Percentiles rank a stretch among this genome's conserved stretches.
Evolutionary conservation across 192 early-diverging fungal species (phyloP).

Genomic region (Backusella parvicylindrica): DNA sequence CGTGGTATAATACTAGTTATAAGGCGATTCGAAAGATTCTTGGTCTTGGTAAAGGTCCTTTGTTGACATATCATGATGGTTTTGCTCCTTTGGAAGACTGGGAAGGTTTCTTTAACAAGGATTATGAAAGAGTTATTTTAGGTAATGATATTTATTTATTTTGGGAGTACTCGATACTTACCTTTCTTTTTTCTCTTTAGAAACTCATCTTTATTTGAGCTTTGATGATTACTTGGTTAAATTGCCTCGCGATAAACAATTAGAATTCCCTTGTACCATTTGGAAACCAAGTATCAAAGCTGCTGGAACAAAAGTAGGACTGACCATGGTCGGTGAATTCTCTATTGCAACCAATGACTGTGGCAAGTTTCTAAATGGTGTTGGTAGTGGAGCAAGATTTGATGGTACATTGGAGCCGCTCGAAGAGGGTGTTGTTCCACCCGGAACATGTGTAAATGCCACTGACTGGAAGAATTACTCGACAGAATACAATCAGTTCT

Average conservation of each 20-base stretch:
- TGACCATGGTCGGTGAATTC: slow-evolving; percentile 72
- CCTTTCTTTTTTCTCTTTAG: slow-evolving; percentile 19
- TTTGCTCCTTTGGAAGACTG: slow-evolving; percentile 35
- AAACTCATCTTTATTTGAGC: slow-evolving; percentile 48
- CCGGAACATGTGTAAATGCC: slow-evolving; percentile 51
- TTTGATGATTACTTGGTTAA: slow-evolving; percentile 40
- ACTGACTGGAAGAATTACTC: slow-evolving; percentile 45
- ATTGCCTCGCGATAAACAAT: slow-evolving; percentile 19
- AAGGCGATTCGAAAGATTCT: slow-evolving; percentile 31
- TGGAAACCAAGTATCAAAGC: slow-evolving; percentile 25
- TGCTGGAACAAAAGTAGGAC: slow-evolving; percentile 41
- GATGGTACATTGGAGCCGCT: slow-evolving; percentile 50
- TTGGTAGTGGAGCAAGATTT: slow-evolving; percentile 55
- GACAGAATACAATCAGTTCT: slow-evolving; percentile 40
- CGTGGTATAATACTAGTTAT: slow-evolving; percentile 42
- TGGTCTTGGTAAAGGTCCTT: slow-evolving; percentile 24
- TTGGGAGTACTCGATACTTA: not conserved
- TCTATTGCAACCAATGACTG: slow-evolving; percentile 71
- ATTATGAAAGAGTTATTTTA: slow-evolving; percentile 36
- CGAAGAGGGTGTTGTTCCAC: slow-evolving; percentile 37
- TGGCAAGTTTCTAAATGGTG: slow-evolving; percentile 68
- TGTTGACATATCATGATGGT: slow-evolving; percentile 43
- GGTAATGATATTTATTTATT: slow-evolving; percentile 30
- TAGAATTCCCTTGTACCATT: slow-evolving; percentile 19
- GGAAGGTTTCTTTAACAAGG: slow-evolving; percentile 34